Base-by-base conservation (phyloP, 345 rosid genomes). In the Citrus reticulata region DNA sequence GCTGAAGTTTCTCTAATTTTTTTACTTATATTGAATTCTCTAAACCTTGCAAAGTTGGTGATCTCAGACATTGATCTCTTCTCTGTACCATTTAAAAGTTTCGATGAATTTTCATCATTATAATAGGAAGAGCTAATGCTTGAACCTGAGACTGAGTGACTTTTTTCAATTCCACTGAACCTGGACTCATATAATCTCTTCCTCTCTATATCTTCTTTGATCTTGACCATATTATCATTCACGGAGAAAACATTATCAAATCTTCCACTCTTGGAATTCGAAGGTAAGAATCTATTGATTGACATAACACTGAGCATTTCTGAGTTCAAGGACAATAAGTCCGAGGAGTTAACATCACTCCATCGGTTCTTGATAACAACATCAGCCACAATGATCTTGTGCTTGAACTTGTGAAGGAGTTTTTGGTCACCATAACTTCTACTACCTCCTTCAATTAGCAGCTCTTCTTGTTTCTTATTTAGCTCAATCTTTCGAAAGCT, bases 1-100 rank as follows among this genome's bases (percentile, higher is more conserved):
- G 51, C 29, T 54, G 77, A 17, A 20, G 40, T 51, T 70, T 77
- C 79, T 60, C 49, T 83, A 3, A 5, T 37, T 67, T 66, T 75
- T 69, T 32, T 74, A 54, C 29, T 83, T 25, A 24, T 0, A 49
- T 72, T 81, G 54, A 62, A 35, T 7, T 77, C 78, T 32, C 73
- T 67, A 49, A 87, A 77, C 57, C 91, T 88, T 16, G 89, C 79
- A 51, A 83, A 42, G 39, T 69, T 74, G 49, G 83, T 80, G 24
- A 90, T 87, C 58, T 88, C 93, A 29, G 93, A 88, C 81, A 82
- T 40, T 39, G 91, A 90, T 65, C 90, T 81, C 76, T 71, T 88
- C 82, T 80, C 81, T 5, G 24, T 51, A 55, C 29, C 58, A 77
- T 62, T 42, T 34, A 46, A 76, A 5, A 57, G 42, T 69, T 65